Evolutionary conservation across 305 asterid species (phyloP).

Genomic region (Fraxinus dipetala): DNA sequence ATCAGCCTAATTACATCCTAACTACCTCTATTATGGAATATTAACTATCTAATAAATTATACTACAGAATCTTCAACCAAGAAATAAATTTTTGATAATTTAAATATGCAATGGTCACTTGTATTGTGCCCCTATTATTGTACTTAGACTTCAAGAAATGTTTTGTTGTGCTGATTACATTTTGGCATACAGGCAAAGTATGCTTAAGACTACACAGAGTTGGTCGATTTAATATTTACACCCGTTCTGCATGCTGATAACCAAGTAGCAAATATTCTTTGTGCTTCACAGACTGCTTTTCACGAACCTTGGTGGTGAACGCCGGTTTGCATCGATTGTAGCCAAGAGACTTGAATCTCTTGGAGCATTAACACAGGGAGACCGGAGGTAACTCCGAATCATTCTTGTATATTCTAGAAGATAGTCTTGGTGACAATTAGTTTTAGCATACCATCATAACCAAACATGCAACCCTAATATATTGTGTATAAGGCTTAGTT

Average conservation of each 20-base stretch:
- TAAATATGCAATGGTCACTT: neutral
- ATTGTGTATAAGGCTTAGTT: constrained; percentile 1
- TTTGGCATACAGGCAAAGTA: neutral
- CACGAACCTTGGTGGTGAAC: constrained; percentile 98
- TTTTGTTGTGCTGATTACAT: neutral
- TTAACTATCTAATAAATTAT: neutral
- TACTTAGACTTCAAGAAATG: neutral
- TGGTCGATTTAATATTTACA: neutral
- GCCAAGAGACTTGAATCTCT: constrained; percentile 97
- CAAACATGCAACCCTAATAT: neutral
- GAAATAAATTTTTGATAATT: neutral
- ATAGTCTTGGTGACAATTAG: neutral
- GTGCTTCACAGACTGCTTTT: constrained; percentile 61
- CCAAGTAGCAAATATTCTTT: constrained; percentile 14
- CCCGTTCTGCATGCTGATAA: constrained; percentile 2
- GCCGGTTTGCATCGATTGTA: constrained; percentile 95
- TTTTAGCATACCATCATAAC: neutral
- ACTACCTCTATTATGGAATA: neutral
- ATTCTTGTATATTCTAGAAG: neutral
- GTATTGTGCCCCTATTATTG: neutral
- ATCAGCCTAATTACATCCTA: neutral
- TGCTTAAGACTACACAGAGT: neutral
- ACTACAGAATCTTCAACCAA: neutral
- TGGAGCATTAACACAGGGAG: constrained; percentile 98
- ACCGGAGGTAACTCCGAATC: constrained; percentile 64